A percentile compares a stretch with the other conserved stretches of the same genome.
Conservation (phyloP, 257 asterid species). For the Petunia secreta region DNA sequence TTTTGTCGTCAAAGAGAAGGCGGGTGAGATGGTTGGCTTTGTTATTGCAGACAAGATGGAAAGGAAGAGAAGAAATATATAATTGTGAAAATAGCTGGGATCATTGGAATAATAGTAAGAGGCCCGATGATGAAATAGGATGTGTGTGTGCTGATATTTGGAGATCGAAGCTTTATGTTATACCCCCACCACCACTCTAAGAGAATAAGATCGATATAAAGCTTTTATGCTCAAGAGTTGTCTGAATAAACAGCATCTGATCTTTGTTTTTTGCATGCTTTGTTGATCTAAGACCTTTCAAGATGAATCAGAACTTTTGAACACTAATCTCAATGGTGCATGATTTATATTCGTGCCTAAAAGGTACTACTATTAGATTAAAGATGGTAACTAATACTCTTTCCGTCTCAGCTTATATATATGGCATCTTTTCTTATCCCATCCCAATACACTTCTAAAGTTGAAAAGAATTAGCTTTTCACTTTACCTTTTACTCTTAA, state of each 20-base stretch:
- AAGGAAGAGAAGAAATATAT: conserved; percentile 52
- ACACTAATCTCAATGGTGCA: background rate
- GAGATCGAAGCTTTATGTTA: conserved; percentile 64
- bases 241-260: conserved; percentile 33
- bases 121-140: conserved; percentile 40
- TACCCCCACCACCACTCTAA: conserved; percentile 48
- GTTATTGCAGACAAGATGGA: conserved; percentile 39
- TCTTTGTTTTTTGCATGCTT: conserved; percentile 30
- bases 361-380: background rate
- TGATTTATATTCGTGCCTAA: background rate
- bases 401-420: no score
- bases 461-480: no score
- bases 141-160: conserved; percentile 60
- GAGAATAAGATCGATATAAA: conserved; percentile 48
- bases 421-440: no score
- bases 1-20: background rate
- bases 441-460: no score
- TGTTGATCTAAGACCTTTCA: background rate
- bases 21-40: conserved; percentile 23
- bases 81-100: conserved; percentile 45
- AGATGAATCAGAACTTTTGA: conserved; percentile 36
- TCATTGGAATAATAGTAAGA: conserved; percentile 39
- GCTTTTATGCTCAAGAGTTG: conserved; percentile 36
- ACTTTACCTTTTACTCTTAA: no score
- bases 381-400: background rate